phyloP scores from a whole-genome alignment of 352 stramenopile genomes.

The Salisapilia sapeloensis region DNA sequence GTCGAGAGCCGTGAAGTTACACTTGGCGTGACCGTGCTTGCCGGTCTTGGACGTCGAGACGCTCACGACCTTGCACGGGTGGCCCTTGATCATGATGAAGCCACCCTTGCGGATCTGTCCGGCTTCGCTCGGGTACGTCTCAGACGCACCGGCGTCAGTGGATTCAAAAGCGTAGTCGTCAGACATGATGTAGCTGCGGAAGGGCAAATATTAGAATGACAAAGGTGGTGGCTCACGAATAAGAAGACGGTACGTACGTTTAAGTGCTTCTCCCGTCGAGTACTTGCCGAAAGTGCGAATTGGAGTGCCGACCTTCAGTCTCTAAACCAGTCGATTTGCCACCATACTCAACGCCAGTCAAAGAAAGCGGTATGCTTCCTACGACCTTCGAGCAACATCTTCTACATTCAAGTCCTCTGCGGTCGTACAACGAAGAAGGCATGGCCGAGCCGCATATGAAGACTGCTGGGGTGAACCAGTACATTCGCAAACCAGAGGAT shows the following conservation, averaged over 20 bases:
- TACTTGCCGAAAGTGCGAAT: too few species aligned
- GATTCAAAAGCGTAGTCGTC: conserved; percentile 85
- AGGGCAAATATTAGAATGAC: conserved; percentile 1
- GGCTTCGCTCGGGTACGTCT: conserved; percentile 96
- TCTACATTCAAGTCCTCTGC: background rate
- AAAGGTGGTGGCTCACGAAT: conserved; percentile 1
- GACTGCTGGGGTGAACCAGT: conserved; percentile 62
- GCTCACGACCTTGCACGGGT: conserved; percentile 95
- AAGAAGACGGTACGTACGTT: conserved; percentile 13
- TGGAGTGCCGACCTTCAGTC: too few species aligned
- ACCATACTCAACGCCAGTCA: too few species aligned
- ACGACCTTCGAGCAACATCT: too few species aligned
- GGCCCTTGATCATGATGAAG: conserved; percentile 99
- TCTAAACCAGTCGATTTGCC: too few species aligned
- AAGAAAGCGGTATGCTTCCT: too few species aligned
- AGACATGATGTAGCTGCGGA: conserved; percentile 32
- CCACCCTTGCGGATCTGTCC: conserved; percentile 98
- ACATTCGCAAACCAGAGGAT: conserved; percentile 59
- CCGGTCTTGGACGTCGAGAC: conserved; percentile 99
- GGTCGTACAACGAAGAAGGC: background rate
- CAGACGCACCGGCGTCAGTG: conserved; percentile 93
- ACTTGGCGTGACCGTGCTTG: conserved; percentile 99
- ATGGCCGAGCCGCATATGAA: conserved; percentile 79
- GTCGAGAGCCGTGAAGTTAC: conserved; percentile 97
- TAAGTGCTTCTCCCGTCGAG: too few species aligned